A percentile compares a stretch with the other conserved stretches of the same genome.
Evolutionary conservation across 306 rosid species (phyloP).

Genomic region (Sophora flavescens): DNA sequence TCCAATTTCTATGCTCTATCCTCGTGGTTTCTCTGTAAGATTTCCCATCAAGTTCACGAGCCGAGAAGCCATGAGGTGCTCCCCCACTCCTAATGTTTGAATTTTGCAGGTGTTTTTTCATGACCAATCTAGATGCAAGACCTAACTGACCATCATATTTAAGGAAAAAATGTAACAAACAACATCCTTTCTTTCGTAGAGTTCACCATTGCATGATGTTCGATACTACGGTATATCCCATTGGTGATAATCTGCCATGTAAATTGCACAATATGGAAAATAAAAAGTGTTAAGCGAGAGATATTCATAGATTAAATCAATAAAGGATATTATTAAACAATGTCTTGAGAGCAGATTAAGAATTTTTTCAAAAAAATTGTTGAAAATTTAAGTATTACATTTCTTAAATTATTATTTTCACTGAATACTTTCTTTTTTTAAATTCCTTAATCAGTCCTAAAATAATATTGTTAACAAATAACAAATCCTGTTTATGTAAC

Average conservation of each 20-base stretch:
- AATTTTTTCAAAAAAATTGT: too few species aligned
- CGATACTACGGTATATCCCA: conserved; percentile 49
- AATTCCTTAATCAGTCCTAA: too few species aligned
- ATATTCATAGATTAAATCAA: too few species aligned
- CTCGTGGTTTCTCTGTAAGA: conserved; percentile 49
- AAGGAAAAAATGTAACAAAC: conserved; percentile 50
- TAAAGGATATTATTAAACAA: too few species aligned
- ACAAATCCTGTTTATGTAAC: too few species aligned
- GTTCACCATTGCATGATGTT: conserved; percentile 46
- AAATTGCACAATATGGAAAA: neutral
- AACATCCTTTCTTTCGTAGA: conserved; percentile 43
- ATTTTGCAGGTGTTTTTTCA: conserved; percentile 47
- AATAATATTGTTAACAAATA: too few species aligned
- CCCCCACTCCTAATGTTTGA: conserved; percentile 35
- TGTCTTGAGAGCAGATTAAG: too few species aligned
- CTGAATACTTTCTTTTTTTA: too few species aligned
- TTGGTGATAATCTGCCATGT: conserved; percentile 45
- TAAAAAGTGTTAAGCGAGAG: neutral
- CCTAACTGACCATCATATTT: conserved; percentile 43
- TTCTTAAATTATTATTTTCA: too few species aligned
- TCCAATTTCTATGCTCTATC: conserved; percentile 1
- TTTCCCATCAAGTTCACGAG: conserved; percentile 51
- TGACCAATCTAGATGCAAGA: conserved; percentile 56
- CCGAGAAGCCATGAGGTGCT: conserved; percentile 42
- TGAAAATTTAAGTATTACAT: too few species aligned